These are phyloP conservation scores for Hypoxylon sp. DNA, from an alignment of 2,329 filamentous ascomycete species.

Conservation along the genomic window DNA sequence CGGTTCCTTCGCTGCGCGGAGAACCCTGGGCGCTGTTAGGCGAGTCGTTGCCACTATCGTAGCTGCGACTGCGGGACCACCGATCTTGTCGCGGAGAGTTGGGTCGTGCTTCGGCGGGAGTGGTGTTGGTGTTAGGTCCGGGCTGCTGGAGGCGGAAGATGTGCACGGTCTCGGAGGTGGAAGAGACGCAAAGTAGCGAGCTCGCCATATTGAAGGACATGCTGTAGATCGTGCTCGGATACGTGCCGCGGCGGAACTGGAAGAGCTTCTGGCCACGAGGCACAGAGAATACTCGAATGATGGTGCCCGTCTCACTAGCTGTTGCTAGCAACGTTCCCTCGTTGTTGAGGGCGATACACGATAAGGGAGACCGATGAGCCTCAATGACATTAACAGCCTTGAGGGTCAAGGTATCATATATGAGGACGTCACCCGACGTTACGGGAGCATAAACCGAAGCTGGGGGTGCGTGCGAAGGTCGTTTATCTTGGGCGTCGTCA, in stretches of 20 bases:
- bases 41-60: slow-evolving; percentile 65
- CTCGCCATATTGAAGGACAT: slow-evolving; percentile 98
- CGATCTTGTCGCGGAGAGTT: slow-evolving; percentile 57
- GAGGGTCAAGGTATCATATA: slow-evolving; percentile 88
- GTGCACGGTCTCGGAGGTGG: slow-evolving; percentile 94
- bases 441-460: slow-evolving; percentile 79
- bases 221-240: slow-evolving; percentile 95
- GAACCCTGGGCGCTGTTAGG: slow-evolving; percentile 54
- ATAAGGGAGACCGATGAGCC: slow-evolving; percentile 90
- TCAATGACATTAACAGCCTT: slow-evolving; percentile 96
- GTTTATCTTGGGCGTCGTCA: slow-evolving; percentile 64
- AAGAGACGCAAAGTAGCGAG: slow-evolving; percentile 92
- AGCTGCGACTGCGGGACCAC: slow-evolving; percentile 62
- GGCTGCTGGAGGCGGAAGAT: slow-evolving; percentile 80
- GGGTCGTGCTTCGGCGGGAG: slow-evolving; percentile 50
- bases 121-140: slow-evolving; percentile 49
- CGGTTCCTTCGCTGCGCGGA: slow-evolving; percentile 58
- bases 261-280: slow-evolving; percentile 92
- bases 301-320: slow-evolving; percentile 95
- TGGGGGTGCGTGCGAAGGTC: slow-evolving; percentile 86
- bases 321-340: slow-evolving; percentile 93
- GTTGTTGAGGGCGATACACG: slow-evolving; percentile 88
- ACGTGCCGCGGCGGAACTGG: slow-evolving; percentile 94
- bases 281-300: slow-evolving; percentile 94
- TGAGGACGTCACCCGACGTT: slow-evolving; percentile 88